Conservation (phyloP, 352 stramenopile species). For the Blastocystis sp. region DNA sequence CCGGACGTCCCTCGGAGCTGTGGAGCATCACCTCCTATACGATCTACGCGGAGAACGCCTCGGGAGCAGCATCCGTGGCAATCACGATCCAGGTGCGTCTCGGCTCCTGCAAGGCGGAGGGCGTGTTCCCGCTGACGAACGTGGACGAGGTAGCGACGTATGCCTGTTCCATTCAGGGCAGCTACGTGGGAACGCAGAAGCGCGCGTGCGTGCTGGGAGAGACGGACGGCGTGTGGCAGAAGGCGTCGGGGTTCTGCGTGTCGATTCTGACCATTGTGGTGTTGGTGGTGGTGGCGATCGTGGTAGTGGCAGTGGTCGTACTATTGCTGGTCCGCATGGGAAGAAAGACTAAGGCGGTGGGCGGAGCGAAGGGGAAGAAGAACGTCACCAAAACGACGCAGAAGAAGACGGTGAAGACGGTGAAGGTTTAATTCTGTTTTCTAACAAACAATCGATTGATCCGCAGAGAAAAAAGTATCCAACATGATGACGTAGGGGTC, state of each 20-base stretch:
- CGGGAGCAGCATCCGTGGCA: background rate
- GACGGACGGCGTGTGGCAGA: constrained; percentile 1
- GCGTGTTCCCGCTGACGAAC: background rate
- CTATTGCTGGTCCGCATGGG: background rate
- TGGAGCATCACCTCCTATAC: background rate
- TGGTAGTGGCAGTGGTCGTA: background rate
- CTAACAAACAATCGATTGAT: background rate
- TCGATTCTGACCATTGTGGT: background rate
- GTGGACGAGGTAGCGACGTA: background rate
- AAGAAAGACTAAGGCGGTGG: background rate
- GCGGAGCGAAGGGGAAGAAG: constrained; percentile 21
- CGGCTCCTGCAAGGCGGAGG: background rate
- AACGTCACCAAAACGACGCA: background rate
- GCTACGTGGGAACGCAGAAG: background rate
- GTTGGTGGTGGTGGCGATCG: background rate
- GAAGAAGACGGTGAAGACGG: background rate
- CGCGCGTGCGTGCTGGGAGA: background rate
- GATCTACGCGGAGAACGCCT: background rate
- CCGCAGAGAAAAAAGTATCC: background rate
- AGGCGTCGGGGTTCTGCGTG: background rate
- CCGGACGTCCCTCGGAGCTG: background rate
- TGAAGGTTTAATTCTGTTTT: background rate
- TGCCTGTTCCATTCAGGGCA: background rate
- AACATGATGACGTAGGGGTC: background rate
- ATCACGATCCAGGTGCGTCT: background rate